phyloP scores from a whole-genome alignment of 345 rosid species.

The Eucalyptus leucophloia region DNA sequence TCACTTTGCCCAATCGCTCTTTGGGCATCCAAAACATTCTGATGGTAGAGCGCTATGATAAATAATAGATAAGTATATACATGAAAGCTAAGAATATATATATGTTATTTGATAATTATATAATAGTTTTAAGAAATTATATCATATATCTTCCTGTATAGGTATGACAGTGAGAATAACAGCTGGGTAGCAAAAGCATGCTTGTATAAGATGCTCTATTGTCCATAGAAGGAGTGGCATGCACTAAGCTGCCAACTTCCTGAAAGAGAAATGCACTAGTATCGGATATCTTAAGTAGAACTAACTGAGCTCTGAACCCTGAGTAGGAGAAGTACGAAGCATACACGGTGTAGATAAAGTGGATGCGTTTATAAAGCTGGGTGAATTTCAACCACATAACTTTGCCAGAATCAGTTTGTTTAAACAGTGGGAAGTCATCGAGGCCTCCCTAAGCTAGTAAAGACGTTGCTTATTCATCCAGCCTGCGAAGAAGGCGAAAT shows the following conservation, averaged over 20 bases:
- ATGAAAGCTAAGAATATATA: conserved; percentile 29
- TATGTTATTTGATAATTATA: conserved; percentile 31
- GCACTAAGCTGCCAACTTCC: neutral
- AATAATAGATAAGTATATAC: conserved; percentile 55
- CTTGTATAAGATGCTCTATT: neutral
- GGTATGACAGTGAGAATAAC: neutral
- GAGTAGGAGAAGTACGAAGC: neutral
- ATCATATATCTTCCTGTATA: neutral
- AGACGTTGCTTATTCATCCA: neutral
- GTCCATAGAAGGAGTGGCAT: neutral
- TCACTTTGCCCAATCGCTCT: conserved; percentile 82
- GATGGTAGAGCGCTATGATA: conserved; percentile 89
- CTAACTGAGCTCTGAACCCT: neutral
- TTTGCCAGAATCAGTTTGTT: neutral
- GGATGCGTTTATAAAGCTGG: neutral
- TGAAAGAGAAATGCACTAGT: neutral
- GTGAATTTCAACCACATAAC: neutral
- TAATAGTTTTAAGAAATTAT: conserved; percentile 10
- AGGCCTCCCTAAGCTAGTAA: neutral
- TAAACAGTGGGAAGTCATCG: neutral
- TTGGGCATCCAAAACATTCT: conserved; percentile 68
- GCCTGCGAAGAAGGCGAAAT: neutral
- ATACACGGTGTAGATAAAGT: neutral
- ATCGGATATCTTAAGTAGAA: neutral
- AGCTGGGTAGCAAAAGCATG: neutral